Evolutionary conservation across 2,329 filamentous ascomycete genomes (phyloP).

Genomic region (Trichoderma polysporum): DNA sequence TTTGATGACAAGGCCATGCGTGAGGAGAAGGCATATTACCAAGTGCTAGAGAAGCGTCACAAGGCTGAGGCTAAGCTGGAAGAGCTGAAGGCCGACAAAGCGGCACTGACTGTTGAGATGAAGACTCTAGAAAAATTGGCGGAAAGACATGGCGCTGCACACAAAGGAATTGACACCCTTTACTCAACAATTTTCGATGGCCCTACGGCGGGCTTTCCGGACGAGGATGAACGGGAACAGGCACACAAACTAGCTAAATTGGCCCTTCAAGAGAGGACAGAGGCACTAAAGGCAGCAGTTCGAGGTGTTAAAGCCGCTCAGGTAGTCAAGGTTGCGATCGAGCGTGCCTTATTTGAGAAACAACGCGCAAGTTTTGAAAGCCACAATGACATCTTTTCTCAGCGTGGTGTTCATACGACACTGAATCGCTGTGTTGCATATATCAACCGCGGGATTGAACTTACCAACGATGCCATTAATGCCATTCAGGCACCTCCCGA

Average conservation of each 20-base stretch:
- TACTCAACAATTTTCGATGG: constrained; percentile 18
- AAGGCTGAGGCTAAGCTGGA: constrained; percentile 4
- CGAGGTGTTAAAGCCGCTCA: constrained; percentile 7
- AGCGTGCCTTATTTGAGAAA: constrained; percentile 9
- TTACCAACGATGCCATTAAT: not conserved
- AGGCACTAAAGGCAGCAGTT: constrained; percentile 17
- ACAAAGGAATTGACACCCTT: constrained; percentile 12
- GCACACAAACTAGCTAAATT: constrained; percentile 4
- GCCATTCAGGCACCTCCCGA: not conserved
- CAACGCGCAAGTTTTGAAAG: constrained; percentile 1
- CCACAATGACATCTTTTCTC: constrained; percentile 12
- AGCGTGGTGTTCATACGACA: not conserved
- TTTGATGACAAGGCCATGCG: constrained; percentile 13
- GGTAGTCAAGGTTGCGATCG: constrained; percentile 18
- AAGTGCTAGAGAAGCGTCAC: constrained; percentile 16
- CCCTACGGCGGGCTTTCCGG: constrained; percentile 17
- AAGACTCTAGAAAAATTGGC: not conserved
- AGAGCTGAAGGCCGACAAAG: constrained; percentile 12
- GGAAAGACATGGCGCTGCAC: constrained; percentile 7
- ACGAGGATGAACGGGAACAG: constrained; percentile 20
- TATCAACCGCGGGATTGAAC: constrained; percentile 11
- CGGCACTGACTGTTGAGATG: not conserved
- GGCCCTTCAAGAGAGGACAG: constrained; percentile 15
- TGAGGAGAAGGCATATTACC: constrained; percentile 14
- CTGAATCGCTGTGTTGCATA: constrained; percentile 13